Conservation (phyloP, 495 filamentous ascomycete species). For the Neurospora sp. region DNA sequence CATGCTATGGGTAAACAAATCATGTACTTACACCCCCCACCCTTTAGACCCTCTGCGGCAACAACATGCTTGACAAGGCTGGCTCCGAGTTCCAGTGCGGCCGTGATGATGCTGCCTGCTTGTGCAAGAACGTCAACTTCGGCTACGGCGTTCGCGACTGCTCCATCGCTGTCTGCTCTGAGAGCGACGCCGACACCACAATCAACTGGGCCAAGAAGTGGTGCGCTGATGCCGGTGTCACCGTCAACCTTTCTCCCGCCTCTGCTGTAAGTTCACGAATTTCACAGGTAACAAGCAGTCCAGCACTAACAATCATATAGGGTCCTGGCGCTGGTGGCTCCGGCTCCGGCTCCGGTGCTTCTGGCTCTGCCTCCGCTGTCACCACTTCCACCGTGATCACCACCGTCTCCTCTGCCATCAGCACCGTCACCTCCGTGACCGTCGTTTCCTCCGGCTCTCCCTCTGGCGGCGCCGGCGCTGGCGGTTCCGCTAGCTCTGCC, state of each 20-base stretch:
- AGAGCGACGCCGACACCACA: conserved; percentile 17
- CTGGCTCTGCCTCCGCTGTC: conserved; percentile 6
- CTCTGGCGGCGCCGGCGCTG: neutral
- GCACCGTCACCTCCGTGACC: conserved; percentile 15
- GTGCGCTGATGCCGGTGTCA: conserved; percentile 17
- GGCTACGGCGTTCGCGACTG: conserved; percentile 72
- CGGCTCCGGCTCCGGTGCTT: neutral
- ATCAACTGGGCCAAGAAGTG: conserved; percentile 25
- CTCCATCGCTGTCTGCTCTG: conserved; percentile 52
- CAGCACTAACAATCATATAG: neutral
- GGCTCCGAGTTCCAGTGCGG: conserved; percentile 47
- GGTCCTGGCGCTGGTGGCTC: neutral
- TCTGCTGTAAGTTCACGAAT: conserved; percentile 5
- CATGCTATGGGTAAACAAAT: neutral
- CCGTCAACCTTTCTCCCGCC: conserved; percentile 18
- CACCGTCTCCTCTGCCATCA: conserved; percentile 19
- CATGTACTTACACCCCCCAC: conserved; percentile 3
- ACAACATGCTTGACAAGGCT: conserved; percentile 61
- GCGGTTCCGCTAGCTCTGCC: conserved; percentile 6
- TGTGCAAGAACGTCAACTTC: conserved; percentile 62
- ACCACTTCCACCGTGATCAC: conserved; percentile 18
- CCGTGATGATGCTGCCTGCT: conserved; percentile 46
- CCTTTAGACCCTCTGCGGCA: conserved; percentile 51
- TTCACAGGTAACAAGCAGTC: neutral
- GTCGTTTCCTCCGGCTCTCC: conserved; percentile 11